Conservation (phyloP, 192 early-diverging fungal species). For the Geranomyces michiganensis region DNA sequence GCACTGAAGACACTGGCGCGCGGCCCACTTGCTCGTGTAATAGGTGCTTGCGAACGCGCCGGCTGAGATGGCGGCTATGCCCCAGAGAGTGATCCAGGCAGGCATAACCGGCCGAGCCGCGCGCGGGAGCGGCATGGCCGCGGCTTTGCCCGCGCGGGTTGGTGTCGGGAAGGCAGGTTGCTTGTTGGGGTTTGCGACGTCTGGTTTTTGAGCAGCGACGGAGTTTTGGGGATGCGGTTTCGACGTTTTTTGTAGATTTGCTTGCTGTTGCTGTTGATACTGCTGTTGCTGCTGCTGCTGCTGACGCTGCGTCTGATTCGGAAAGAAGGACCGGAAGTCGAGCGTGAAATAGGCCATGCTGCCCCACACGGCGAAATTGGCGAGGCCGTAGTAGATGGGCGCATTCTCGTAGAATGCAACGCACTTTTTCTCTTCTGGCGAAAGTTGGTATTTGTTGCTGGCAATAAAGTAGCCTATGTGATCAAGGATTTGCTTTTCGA, state of each 20-base stretch:
- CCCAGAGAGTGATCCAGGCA: constrained; percentile 24
- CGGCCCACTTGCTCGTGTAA: constrained; percentile 28
- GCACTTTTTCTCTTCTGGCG: constrained; percentile 19
- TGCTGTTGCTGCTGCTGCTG: background rate
- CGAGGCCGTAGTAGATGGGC: constrained; percentile 16
- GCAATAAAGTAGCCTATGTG: constrained; percentile 30
- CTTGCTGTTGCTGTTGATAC: background rate
- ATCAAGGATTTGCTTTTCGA: constrained; percentile 36
- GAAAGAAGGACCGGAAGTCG: constrained; percentile 24
- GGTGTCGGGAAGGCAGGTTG: no score
- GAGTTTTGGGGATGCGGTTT: background rate
- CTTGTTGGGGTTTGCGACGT: no score
- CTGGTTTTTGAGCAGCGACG: no score
- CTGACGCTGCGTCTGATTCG: background rate
- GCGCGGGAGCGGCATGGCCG: background rate
- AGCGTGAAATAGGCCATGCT: constrained; percentile 31
- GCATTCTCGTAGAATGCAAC: constrained; percentile 23
- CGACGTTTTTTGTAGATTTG: background rate
- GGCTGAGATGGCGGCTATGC: constrained; percentile 21
- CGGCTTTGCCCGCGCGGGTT: no score
- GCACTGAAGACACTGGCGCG: constrained; percentile 30
- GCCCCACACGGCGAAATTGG: constrained; percentile 36
- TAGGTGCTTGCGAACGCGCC: constrained; percentile 35
- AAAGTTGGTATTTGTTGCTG: constrained; percentile 10
- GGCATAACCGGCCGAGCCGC: constrained; percentile 12